A percentile compares a stretch with the other conserved stretches of the same genome.
These are phyloP conservation scores for Funneliformis caledonium DNA, from an alignment of 371 early-diverging fungal genomes.

Conservation along the genomic window DNA sequence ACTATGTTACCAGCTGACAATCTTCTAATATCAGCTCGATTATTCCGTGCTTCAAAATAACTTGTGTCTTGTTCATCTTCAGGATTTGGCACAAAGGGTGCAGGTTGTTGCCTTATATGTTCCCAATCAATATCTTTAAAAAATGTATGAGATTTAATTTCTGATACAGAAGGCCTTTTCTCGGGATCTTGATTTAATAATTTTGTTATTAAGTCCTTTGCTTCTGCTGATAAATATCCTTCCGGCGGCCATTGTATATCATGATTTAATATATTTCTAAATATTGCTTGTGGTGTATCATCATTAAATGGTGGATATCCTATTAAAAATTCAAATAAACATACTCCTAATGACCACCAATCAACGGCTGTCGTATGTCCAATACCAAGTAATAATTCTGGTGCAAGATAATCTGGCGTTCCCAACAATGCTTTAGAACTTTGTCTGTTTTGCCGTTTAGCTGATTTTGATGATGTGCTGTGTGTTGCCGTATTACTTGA, in stretches of 20 bases:
- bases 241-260: conserved; percentile 72
- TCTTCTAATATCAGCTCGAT: conserved; percentile 61
- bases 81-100: conserved; percentile 82
- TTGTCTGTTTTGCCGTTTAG: conserved; percentile 45
- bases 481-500: background rate
- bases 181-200: conserved; percentile 78
- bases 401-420: conserved; percentile 97
- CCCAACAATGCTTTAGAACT: conserved; percentile 71
- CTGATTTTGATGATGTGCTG: conserved; percentile 32
- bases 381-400: conserved; percentile 84
- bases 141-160: conserved; percentile 76
- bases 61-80: conserved; percentile 76
- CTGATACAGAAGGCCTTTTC: conserved; percentile 60
- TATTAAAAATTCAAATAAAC: conserved; percentile 86
- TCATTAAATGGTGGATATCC: conserved; percentile 91
- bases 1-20: conserved; percentile 39
- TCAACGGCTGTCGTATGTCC: conserved; percentile 85
- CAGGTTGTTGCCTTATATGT: conserved; percentile 61
- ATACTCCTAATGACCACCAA: conserved; percentile 95
- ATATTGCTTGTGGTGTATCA: conserved; percentile 80
- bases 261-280: conserved; percentile 79
- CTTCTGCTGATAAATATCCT: conserved; percentile 60
- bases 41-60: conserved; percentile 74
- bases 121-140: conserved; percentile 79
- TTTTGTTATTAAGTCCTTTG: conserved; percentile 68